Evolutionary conservation across 805 yeast species (phyloP), one percentile per base, ranked within the genome.

Genomic region (Zygoascus bituminiphila): DNA sequence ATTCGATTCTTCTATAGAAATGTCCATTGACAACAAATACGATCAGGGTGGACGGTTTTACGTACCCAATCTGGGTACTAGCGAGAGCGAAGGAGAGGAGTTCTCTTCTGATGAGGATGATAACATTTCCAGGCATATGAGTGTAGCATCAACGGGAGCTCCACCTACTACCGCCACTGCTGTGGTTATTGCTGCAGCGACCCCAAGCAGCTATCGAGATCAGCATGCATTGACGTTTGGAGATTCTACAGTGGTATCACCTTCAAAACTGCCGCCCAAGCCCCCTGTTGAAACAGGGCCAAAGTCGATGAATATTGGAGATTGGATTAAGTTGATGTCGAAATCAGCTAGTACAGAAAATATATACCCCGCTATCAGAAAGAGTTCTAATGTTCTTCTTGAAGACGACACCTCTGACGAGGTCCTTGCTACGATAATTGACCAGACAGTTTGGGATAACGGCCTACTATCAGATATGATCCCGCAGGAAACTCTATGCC

Each of bases 31-130:
- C 61, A 79, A 84, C 49, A 91, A 91, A 59, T 91, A 91, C 58
- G 82, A 82, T 10, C 75, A 75, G 54, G 98, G 98, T 5, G 98
- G 98, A 1, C 84, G 89, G 59, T 91, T 85, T 61, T 88, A 81
- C 60, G 86, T 84, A 12, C 54, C 63, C 7, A 49, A 55, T 42
- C 49, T 60, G 12, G 46, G 53, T n/a, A 50, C 38, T 4, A 50
- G 44, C 22, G 57, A 48, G 14, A 56, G 49, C n/a, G 54, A 43
- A 8, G 10, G 15, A 15, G 33, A 29, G 10, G 33, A 29, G 9
- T 4, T 29, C 10, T 41, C 25, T 10, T 42, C 54, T 6, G 54
- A 58, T 31, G 54, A 48, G 31, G 61, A 51, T 22, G 50, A 50
- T n/a, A 51, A 46, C 23, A 46, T 26, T 35, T 12, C 15, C 20